These are phyloP conservation scores for Phytophthora chlamydospora DNA, from an alignment of 352 stramenopile species.

Conservation along the genomic window DNA sequence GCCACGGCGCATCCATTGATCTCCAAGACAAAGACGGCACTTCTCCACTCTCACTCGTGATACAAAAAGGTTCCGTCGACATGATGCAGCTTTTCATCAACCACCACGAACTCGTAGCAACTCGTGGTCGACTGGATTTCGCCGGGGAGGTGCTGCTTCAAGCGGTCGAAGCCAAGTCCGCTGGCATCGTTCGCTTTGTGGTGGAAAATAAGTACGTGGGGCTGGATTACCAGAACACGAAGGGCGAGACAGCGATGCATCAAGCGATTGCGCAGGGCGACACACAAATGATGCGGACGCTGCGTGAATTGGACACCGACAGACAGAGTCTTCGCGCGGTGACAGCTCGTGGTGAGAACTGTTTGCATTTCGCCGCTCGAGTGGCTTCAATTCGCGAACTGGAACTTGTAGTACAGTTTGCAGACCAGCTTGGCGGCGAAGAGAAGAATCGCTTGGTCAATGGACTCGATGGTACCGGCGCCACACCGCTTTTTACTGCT, in stretches of 20 bases:
- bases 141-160: constrained; percentile 8
- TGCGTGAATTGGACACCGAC: constrained; percentile 6
- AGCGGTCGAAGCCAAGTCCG: constrained; percentile 8
- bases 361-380: constrained; percentile 17
- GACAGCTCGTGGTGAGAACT: constrained; percentile 8
- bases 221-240: constrained; percentile 7
- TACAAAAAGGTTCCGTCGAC: constrained; percentile 9
- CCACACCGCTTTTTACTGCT: constrained; percentile 11
- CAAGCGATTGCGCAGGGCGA: constrained; percentile 7
- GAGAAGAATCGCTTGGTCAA: neutral
- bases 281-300: constrained; percentile 5
- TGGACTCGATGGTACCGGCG: neutral
- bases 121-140: constrained; percentile 14
- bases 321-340: neutral
- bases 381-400: constrained; percentile 3
- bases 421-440: neutral
- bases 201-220: constrained; percentile 12
- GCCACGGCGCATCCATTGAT: constrained; percentile 15
- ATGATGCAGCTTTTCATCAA: constrained; percentile 26
- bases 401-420: constrained; percentile 15
- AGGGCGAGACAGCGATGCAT: constrained; percentile 20
- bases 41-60: constrained; percentile 13
- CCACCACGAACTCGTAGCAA: constrained; percentile 19
- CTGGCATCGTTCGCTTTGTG: constrained; percentile 10
- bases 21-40: constrained; percentile 12